Conservation (phyloP, 108 stramenopile species). For the Stephanodiscus minutulus region DNA sequence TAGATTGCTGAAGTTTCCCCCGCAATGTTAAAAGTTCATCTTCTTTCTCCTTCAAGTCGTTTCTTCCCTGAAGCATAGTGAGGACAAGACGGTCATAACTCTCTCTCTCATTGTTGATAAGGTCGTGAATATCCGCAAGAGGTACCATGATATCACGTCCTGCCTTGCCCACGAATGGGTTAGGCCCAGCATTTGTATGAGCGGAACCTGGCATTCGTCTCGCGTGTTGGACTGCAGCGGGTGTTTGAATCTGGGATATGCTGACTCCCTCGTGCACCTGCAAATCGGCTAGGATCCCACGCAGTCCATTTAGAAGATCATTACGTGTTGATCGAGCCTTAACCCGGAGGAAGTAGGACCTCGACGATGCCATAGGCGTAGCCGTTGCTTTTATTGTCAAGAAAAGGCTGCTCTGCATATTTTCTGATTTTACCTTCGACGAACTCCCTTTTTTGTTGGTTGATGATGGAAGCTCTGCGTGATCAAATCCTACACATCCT, state of each 20-base stretch:
- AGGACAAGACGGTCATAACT: constrained; percentile 86
- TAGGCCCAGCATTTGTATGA: constrained; percentile 47
- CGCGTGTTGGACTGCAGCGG: constrained; percentile 41
- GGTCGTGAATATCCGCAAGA: constrained; percentile 79
- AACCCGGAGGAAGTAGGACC: constrained; percentile 83
- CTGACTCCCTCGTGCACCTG: constrained; percentile 87
- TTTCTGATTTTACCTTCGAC: constrained; percentile 67
- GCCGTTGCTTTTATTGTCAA: constrained; percentile 85
- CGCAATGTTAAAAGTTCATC: constrained; percentile 77
- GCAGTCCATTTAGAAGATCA: constrained; percentile 76
- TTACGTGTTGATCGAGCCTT: constrained; percentile 82
- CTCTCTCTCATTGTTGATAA: constrained; percentile 83
- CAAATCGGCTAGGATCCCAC: constrained; percentile 84
- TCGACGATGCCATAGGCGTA: constrained; percentile 74
- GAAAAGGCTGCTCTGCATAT: constrained; percentile 83
- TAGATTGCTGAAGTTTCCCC: constrained; percentile 64
- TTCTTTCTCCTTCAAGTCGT: constrained; percentile 90
- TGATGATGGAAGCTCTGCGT: constrained; percentile 76
- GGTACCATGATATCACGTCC: constrained; percentile 79
- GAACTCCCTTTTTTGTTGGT: constrained; percentile 61
- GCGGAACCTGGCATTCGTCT: constrained; percentile 53
- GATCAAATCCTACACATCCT: constrained; percentile 85
- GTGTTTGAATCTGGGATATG: constrained; percentile 70
- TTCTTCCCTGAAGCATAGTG: constrained; percentile 77
- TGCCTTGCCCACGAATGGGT: constrained; percentile 32